phyloP scores from a whole-genome alignment of 768 basidiomycete species.

The Pulveroboletus sp. region DNA sequence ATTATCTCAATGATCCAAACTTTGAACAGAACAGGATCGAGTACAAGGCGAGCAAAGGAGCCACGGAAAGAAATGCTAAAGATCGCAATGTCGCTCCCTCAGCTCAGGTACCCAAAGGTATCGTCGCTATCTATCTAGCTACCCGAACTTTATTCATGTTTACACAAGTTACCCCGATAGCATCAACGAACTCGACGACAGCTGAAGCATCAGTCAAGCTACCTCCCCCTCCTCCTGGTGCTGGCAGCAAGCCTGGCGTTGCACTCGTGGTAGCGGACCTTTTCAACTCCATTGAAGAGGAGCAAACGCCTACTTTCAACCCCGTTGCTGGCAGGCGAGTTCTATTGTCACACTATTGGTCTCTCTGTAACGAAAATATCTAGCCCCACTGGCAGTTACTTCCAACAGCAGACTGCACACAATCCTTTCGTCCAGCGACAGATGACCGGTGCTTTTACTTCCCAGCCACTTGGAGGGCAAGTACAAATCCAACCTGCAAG shows the following conservation, averaged over 20 bases:
- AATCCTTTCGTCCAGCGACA: conserved; percentile 77
- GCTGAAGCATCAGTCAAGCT: conserved; percentile 20
- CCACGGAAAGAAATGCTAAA: conserved; percentile 42
- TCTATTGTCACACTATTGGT: not conserved
- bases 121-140: not conserved
- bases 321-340: conserved; percentile 51
- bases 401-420: conserved; percentile 53
- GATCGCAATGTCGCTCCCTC: conserved; percentile 9
- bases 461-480: conserved; percentile 42
- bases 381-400: conserved; percentile 47
- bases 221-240: conserved; percentile 18
- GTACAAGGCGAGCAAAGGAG: conserved; percentile 77
- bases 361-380: conserved; percentile 9
- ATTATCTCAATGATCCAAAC: conserved; percentile 93
- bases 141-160: not conserved
- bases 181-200: conserved; percentile 19
- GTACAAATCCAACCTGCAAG: conserved; percentile 55
- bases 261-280: conserved; percentile 70
- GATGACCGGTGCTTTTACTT: conserved; percentile 41
- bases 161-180: conserved; percentile 11
- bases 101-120: conserved; percentile 17
- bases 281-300: conserved; percentile 82
- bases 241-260: conserved; percentile 31
- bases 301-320: conserved; percentile 69
- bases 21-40: conserved; percentile 95